Evolutionary conservation across 2,329 filamentous ascomycete species (phyloP).

Genomic region (Myriosclerotinia duriaeana): DNA sequence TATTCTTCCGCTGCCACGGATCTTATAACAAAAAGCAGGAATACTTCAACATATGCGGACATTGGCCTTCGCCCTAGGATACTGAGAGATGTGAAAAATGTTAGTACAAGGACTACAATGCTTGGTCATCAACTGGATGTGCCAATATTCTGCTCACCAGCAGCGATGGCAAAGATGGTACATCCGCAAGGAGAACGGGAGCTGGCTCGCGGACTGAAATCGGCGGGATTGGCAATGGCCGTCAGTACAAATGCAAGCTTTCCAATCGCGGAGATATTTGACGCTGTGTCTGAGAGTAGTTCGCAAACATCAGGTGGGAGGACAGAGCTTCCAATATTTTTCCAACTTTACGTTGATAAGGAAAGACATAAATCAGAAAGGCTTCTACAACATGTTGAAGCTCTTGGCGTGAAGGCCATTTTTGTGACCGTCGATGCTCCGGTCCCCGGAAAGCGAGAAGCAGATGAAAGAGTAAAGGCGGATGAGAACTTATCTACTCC

Average conservation of each 20-base stretch:
- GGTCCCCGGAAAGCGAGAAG: conserved; percentile 55
- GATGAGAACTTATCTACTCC: conserved; percentile 50
- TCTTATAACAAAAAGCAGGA: conserved; percentile 59
- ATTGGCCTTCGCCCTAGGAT: conserved; percentile 61
- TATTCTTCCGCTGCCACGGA: conserved; percentile 69
- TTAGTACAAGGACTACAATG: conserved; percentile 53
- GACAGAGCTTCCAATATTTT: conserved; percentile 45
- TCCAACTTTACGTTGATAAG: conserved; percentile 63
- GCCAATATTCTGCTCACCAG: conserved; percentile 64
- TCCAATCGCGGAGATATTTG: conserved; percentile 53
- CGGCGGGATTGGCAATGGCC: conserved; percentile 54
- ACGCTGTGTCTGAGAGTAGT: conserved; percentile 33
- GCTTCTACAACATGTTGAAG: conserved; percentile 49
- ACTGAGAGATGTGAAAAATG: conserved; percentile 54
- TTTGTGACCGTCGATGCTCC: conserved; percentile 61
- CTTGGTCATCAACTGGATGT: conserved; percentile 53
- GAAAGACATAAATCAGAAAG: conserved; percentile 52
- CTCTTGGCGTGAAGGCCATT: conserved; percentile 51
- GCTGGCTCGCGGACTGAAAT: conserved; percentile 53
- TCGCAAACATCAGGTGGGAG: conserved; percentile 29
- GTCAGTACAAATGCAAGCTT: conserved; percentile 63
- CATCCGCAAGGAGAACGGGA: conserved; percentile 64
- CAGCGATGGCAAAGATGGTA: conserved; percentile 62
- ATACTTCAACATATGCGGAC: conserved; percentile 53
- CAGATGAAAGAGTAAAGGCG: conserved; percentile 47